phyloP scores from a whole-genome alignment of 1,284 basidiomycete species.

The Ustilago xerochloae region DNA sequence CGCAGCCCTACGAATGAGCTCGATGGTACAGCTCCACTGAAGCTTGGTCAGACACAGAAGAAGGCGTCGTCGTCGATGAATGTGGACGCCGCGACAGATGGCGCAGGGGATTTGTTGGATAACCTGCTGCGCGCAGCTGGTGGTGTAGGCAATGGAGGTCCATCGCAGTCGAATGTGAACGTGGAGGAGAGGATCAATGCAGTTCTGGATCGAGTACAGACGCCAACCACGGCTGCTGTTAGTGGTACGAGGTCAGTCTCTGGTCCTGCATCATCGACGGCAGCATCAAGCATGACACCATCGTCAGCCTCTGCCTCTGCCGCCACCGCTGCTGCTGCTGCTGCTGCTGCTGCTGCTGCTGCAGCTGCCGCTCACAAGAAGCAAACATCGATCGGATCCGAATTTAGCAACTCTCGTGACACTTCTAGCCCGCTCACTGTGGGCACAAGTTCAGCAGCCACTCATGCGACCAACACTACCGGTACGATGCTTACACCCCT shows the following conservation, averaged over 20 bases:
- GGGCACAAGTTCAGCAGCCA: constrained; percentile 37
- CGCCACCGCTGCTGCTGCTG: not conserved
- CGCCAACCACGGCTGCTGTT: constrained; percentile 3
- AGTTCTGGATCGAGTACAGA: constrained; percentile 47
- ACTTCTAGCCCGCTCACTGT: constrained; percentile 40
- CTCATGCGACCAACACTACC: constrained; percentile 39
- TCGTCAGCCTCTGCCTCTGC: too few relatives aligned
- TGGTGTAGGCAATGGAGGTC: not conserved
- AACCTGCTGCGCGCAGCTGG: constrained; percentile 23
- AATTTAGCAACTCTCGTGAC: constrained; percentile 35
- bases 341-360: too few relatives aligned
- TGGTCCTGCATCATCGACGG: constrained; percentile 2
- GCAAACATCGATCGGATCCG: constrained; percentile 44
- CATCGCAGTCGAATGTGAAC: constrained; percentile 4
- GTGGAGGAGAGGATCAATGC: constrained; percentile 59
- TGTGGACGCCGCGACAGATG: not conserved
- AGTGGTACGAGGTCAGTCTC: not conserved
- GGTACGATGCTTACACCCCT: constrained; percentile 49
- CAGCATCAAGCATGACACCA: too few relatives aligned
- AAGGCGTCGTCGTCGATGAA: not conserved
- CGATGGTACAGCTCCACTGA: constrained; percentile 18
- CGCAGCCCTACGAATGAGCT: constrained; percentile 7
- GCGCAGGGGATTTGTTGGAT: constrained; percentile 45
- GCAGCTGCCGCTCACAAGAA: constrained; percentile 37
- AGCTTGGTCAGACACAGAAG: constrained; percentile 9